phyloP scores from a whole-genome alignment of 108 stramenopile genomes.

The Skeletonema grethae region DNA sequence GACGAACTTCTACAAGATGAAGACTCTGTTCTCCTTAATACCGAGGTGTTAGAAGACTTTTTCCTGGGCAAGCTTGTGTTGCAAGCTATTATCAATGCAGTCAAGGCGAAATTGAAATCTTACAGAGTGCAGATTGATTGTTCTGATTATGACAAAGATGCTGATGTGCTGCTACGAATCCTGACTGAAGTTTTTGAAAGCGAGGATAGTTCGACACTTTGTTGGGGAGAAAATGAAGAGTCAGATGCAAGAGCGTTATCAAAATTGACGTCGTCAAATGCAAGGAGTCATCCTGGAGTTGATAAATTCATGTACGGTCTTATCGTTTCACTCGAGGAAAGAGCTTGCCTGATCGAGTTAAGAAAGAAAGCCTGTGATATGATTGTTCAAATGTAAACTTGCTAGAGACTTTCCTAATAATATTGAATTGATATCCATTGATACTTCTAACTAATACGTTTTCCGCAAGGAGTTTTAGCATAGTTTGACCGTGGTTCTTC shows the following conservation, averaged over 20 bases:
- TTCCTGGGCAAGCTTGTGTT: constrained; percentile 76
- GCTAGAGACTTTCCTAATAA: background rate
- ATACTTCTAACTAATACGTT: background rate
- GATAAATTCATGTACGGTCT: constrained; percentile 53
- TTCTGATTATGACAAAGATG: background rate
- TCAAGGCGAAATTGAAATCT: constrained; percentile 35
- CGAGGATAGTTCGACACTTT: constrained; percentile 14
- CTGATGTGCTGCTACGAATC: constrained; percentile 13
- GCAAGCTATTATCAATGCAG: constrained; percentile 48
- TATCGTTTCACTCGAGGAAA: constrained; percentile 61
- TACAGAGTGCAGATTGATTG: constrained; percentile 23
- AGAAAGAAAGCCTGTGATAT: constrained; percentile 20
- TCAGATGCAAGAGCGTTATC: constrained; percentile 21
- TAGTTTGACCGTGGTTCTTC: too few relatives aligned
- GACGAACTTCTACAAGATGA: constrained; percentile 51
- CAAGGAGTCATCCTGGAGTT: constrained; percentile 16
- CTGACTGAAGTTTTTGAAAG: constrained; percentile 12
- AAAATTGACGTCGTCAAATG: constrained; percentile 4
- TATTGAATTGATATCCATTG: background rate
- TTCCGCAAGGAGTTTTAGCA: background rate
- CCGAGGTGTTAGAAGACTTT: constrained; percentile 55
- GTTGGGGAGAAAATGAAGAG: constrained; percentile 28
- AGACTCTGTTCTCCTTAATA: constrained; percentile 1
- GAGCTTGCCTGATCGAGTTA: constrained; percentile 31
- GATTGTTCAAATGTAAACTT: background rate